These are phyloP conservation scores for Saturnispora zaruensis DNA, from an alignment of 805 yeast species.

Conservation along the genomic window DNA sequence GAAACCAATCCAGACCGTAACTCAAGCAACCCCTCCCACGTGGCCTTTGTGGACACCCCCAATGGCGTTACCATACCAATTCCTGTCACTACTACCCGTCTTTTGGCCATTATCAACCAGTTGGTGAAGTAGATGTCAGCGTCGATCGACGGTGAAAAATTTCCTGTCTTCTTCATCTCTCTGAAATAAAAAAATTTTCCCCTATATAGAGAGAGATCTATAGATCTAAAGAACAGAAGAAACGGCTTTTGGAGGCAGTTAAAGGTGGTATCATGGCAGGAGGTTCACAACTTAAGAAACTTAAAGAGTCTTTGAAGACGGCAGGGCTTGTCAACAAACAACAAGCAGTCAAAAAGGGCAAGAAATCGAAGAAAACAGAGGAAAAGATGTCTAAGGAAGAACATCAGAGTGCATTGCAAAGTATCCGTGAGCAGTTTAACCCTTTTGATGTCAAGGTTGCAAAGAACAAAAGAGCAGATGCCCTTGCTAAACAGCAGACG, in stretches of 20 bases:
- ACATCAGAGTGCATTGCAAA: slow-evolving; percentile 42
- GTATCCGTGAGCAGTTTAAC: slow-evolving; percentile 76
- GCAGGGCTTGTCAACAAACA: slow-evolving; percentile 86
- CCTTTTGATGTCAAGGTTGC: slow-evolving; percentile 78
- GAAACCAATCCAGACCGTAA: slow-evolving; percentile 53
- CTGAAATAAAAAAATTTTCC: neutral
- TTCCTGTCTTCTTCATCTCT: neutral
- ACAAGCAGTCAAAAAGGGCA: slow-evolving; percentile 49
- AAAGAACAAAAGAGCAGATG: slow-evolving; percentile 50
- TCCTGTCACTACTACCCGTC: slow-evolving; percentile 87
- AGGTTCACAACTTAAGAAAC: slow-evolving; percentile 79
- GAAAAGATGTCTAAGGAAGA: slow-evolving; percentile 70
- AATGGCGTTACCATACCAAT: slow-evolving; percentile 80
- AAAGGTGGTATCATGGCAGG: slow-evolving; percentile 30
- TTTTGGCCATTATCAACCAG: slow-evolving; percentile 4
- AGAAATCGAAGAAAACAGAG: slow-evolving; percentile 38
- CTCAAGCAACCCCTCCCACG: slow-evolving; percentile 47
- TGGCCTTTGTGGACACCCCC: slow-evolving; percentile 53
- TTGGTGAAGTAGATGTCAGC: neutral
- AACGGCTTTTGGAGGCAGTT: neutral
- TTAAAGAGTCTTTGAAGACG: slow-evolving; percentile 66
- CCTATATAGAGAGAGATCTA: neutral
- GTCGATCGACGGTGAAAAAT: slow-evolving; percentile 2
- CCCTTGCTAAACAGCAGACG: slow-evolving; percentile 37
- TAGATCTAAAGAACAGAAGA: neutral